These are phyloP conservation scores for Lolium multiflorum DNA, from an alignment of 176 grass and related monocot species.

Conservation along the genomic window DNA sequence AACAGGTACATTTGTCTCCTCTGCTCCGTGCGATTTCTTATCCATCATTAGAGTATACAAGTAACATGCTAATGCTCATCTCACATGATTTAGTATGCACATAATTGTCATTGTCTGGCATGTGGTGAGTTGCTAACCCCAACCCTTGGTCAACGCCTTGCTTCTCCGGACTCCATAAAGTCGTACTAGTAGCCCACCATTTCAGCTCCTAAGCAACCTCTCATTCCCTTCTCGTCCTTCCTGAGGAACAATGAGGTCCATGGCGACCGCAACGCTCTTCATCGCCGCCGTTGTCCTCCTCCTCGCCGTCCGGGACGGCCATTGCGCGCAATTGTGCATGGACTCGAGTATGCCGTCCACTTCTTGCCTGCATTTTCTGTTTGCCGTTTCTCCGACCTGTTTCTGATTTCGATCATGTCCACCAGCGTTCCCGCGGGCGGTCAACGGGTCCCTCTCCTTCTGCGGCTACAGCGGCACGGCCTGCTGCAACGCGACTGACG, in stretches of 20 bases:
- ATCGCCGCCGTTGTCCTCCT: slow-evolving; percentile 40
- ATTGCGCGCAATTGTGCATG: slow-evolving; percentile 61
- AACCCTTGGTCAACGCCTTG: slow-evolving; percentile 47
- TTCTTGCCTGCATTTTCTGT: background rate
- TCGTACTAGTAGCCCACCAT: background rate
- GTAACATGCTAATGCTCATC: slow-evolving; percentile 11
- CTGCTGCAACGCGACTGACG: slow-evolving; percentile 87
- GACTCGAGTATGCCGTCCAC: slow-evolving; percentile 50
- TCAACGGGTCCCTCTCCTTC: slow-evolving; percentile 71
- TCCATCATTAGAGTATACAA: background rate
- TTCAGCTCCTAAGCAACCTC: slow-evolving; percentile 15
- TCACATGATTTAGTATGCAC: background rate
- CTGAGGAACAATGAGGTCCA: slow-evolving; percentile 42
- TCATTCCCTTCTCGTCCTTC: background rate
- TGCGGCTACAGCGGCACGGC: slow-evolving; percentile 75
- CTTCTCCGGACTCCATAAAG: slow-evolving; percentile 26
- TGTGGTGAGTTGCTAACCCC: slow-evolving; percentile 21
- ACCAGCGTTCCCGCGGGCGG: slow-evolving; percentile 64
- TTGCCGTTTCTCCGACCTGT: background rate
- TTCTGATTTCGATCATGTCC: slow-evolving; percentile 7
- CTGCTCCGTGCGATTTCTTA: slow-evolving; percentile 27
- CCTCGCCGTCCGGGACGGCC: slow-evolving; percentile 41
- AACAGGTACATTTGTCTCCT: background rate
- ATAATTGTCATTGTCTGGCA: slow-evolving; percentile 33
- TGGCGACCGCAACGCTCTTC: slow-evolving; percentile 11